phyloP scores from a whole-genome alignment of 345 rosid species.

The Eucalyptus cloeziana region DNA sequence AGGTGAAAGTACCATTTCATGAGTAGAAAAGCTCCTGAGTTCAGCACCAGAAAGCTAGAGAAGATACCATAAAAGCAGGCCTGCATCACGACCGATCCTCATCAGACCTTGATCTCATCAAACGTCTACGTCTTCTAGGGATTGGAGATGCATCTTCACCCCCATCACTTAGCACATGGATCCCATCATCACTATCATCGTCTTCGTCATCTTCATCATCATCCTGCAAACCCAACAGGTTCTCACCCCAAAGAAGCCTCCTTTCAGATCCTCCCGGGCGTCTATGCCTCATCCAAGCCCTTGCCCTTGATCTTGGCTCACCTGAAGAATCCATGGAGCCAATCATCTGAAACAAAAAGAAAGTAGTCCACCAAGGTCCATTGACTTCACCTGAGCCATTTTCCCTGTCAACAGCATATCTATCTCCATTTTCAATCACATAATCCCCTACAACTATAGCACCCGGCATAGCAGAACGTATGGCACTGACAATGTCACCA shows the following conservation, averaged over 20 bases:
- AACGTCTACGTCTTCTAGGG: constrained; percentile 69
- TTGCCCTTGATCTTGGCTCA: constrained; percentile 35
- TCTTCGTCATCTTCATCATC: constrained; percentile 31
- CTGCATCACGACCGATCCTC: constrained; percentile 39
- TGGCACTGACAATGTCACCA: constrained; percentile 77
- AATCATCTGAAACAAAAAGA: constrained; percentile 76
- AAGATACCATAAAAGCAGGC: not conserved
- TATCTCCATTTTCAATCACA: constrained; percentile 79
- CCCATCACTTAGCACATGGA: constrained; percentile 33
- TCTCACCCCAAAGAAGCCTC: constrained; percentile 84
- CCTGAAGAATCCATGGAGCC: constrained; percentile 45
- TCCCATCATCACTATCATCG: not conserved
- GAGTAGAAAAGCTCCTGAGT: not conserved
- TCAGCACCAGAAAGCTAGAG: constrained; percentile 14
- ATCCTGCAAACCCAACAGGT: constrained; percentile 69
- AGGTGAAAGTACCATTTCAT: not conserved
- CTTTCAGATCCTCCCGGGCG: constrained; percentile 51
- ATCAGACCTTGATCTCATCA: constrained; percentile 53
- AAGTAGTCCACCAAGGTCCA: constrained; percentile 59
- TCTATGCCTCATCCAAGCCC: constrained; percentile 66
- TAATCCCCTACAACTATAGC: constrained; percentile 92
- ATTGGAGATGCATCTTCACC: constrained; percentile 39
- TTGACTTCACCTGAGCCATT: constrained; percentile 26
- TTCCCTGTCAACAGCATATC: constrained; percentile 49
- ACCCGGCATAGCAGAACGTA: constrained; percentile 85